Evolutionary conservation across 192 early-diverging fungal genomes (phyloP).

Genomic region (Coemansia sp.): DNA sequence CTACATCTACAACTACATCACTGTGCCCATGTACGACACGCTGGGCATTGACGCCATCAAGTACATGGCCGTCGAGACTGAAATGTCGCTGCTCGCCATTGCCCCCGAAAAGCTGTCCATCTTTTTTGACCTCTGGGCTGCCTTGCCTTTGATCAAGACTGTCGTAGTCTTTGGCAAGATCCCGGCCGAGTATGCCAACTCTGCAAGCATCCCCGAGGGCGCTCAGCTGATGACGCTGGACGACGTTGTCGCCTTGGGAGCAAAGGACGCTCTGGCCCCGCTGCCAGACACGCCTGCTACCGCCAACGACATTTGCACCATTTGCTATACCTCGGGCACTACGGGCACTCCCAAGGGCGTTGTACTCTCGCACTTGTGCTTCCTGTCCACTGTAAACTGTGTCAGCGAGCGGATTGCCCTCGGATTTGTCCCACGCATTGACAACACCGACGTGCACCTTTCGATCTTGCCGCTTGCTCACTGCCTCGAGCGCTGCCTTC

Average conservation of each 20-base stretch:
- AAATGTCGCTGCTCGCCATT: slow-evolving; percentile 67
- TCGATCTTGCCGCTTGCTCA: slow-evolving; percentile 87
- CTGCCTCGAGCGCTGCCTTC: slow-evolving; percentile 79
- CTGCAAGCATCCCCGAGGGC: slow-evolving; percentile 17
- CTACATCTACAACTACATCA: slow-evolving; percentile 66
- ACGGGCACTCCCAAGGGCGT: slow-evolving; percentile 96
- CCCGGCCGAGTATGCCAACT: slow-evolving; percentile 5
- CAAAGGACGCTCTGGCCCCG: slow-evolving; percentile 51
- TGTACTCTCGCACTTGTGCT: slow-evolving; percentile 75
- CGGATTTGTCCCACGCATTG: slow-evolving; percentile 33
- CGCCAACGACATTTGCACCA: slow-evolving; percentile 41
- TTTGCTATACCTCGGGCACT: slow-evolving; percentile 90
- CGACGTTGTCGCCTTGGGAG: slow-evolving; percentile 51
- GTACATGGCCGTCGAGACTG: slow-evolving; percentile 85
- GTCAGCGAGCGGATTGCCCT: slow-evolving; percentile 13
- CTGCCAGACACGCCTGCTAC: slow-evolving; percentile 49
- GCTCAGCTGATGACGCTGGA: slow-evolving; percentile 63
- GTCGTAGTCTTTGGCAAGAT: slow-evolving; percentile 56
- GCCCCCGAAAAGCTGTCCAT: slow-evolving; percentile 59
- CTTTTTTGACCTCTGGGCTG: slow-evolving; percentile 38
- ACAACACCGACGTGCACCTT: slow-evolving; percentile 59
- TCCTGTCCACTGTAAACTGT: slow-evolving; percentile 61
- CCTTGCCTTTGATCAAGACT: slow-evolving; percentile 54
- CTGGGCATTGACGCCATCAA: slow-evolving; percentile 78
- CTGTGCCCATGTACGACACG: slow-evolving; percentile 83